These are phyloP conservation scores for Penicillium pulvis DNA, from an alignment of 495 filamentous ascomycete genomes.

Conservation along the genomic window DNA sequence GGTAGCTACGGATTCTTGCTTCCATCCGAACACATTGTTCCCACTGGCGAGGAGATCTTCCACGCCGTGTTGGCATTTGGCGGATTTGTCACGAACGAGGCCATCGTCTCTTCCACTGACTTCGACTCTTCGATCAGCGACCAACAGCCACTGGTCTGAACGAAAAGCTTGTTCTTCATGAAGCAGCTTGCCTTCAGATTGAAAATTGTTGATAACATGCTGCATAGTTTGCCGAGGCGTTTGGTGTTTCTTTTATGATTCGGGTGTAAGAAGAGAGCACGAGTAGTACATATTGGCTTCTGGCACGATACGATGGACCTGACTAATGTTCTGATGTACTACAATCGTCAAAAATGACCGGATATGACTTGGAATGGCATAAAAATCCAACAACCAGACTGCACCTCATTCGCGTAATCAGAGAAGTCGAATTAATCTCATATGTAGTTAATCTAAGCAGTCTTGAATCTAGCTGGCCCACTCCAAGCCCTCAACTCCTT, in stretches of 20 bases:
- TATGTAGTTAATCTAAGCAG: not conserved
- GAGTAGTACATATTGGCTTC: slow-evolving; percentile 9
- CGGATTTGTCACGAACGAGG: slow-evolving; percentile 63
- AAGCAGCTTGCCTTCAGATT: not conserved
- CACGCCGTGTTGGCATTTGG: slow-evolving; percentile 81
- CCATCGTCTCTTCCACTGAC: not conserved
- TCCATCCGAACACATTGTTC: slow-evolving; percentile 83
- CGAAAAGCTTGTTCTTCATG: not conserved
- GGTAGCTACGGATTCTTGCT: slow-evolving; percentile 94
- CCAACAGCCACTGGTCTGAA: slow-evolving; percentile 18
- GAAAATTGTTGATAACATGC: slow-evolving; percentile 8
- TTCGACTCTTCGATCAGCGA: not conserved
- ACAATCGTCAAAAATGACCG: slow-evolving; percentile 2
- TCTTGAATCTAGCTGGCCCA: slow-evolving; percentile 25
- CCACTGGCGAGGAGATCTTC: slow-evolving; percentile 84
- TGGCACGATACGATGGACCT: not conserved
- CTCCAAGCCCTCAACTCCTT: slow-evolving; percentile 40
- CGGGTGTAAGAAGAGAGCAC: not conserved
- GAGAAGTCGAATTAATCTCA: no score
- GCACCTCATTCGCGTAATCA: no score
- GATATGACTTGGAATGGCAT: slow-evolving; percentile 6
- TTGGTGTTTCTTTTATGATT: slow-evolving; percentile 4
- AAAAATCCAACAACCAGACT: not conserved
- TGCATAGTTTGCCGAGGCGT: slow-evolving; percentile 13
- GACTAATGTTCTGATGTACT: not conserved